Percentiles rank a stretch among this genome's conserved stretches.
These are phyloP conservation scores for Wickerhamiella azyma DNA, from an alignment of 805 yeast genomes.

Conservation along the genomic window DNA sequence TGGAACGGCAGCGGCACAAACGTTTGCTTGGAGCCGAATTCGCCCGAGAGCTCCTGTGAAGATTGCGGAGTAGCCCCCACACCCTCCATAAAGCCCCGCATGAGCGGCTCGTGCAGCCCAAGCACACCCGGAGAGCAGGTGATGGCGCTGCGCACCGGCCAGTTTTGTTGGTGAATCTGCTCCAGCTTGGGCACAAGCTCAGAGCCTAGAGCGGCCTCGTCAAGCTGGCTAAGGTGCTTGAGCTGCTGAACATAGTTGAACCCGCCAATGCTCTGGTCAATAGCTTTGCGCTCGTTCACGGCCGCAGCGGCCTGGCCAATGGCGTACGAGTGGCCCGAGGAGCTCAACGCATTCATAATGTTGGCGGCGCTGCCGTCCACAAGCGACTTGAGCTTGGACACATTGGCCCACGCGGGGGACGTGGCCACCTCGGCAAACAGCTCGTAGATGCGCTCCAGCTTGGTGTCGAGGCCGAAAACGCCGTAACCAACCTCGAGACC, in stretches of 20 bases:
- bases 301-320: constrained; percentile 50
- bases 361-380: constrained; percentile 65
- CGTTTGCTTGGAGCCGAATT: constrained; percentile 26
- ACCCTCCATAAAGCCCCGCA: constrained; percentile 9
- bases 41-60: no score
- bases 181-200: constrained; percentile 48
- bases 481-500: constrained; percentile 14
- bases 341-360: constrained; percentile 66
- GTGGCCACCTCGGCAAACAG: constrained; percentile 56
- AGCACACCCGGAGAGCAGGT: constrained; percentile 18
- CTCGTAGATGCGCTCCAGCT: constrained; percentile 44
- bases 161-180: constrained; percentile 19
- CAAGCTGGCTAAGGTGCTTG: constrained; percentile 38
- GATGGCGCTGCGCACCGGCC: constrained; percentile 19
- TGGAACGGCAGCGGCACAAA: constrained; percentile 71
- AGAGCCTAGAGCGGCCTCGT: constrained; percentile 38
- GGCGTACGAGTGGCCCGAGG: constrained; percentile 80
- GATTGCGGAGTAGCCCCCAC: constrained; percentile 24
- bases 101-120: constrained; percentile 8
- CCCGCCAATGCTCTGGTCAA: constrained; percentile 59
- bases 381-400: constrained; percentile 57
- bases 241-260: constrained; percentile 63
- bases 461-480: constrained; percentile 36
- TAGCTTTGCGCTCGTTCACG: constrained; percentile 43
- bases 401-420: constrained; percentile 51